Base-by-base conservation (phyloP, 73 alveolate species). In the Stentor roeselii region DNA sequence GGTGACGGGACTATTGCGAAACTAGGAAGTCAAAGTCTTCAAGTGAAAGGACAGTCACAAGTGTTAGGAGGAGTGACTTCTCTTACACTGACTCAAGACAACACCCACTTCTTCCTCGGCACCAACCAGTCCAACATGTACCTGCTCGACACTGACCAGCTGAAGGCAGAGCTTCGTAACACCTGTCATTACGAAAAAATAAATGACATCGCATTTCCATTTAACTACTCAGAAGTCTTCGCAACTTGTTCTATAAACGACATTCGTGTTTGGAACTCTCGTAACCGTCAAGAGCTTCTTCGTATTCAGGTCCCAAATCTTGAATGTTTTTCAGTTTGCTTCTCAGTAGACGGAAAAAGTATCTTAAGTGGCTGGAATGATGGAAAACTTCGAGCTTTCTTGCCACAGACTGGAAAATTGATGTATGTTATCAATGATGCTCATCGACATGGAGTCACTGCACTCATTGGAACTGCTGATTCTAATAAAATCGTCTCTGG, bases 131-230 rank as follows among this genome's bases (percentile, higher is more conserved):
- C 96, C 3, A 93, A 95, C 77, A 93, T 93, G 82, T 80, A 86
- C 87, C 82, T 80, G 86, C 91, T 97, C 82, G 99, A 96, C 85
- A 83, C 96, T 50, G 98, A 92, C 59, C 83, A 92, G 36, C 60
- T 94, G 82, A 90, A 93, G 41, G 98, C 98, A 4, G 99, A 96
- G 86, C 75, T 96, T 36, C 88, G 99, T 41, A 96, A 95, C 84
- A 95, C 99, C 37, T 96, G 99, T 86, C 99, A 96, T 82, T 95
- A 93, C 61, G 99, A 93, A 90, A 87, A 95, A 80, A 95, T 96
- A 84, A 96, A 96, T 83, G 97, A 94, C 82, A 92, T 92, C 50
- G 92, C 95, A 2, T 92, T 95, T 90, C 99, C 99, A 39, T 84
- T 84, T 41, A 86, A 82, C 30, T 95, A 92, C 85, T 78, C 86